phyloP scores from a whole-genome alignment of 768 basidiomycete genomes.

The Lanmaoa pseudosensibilis region DNA sequence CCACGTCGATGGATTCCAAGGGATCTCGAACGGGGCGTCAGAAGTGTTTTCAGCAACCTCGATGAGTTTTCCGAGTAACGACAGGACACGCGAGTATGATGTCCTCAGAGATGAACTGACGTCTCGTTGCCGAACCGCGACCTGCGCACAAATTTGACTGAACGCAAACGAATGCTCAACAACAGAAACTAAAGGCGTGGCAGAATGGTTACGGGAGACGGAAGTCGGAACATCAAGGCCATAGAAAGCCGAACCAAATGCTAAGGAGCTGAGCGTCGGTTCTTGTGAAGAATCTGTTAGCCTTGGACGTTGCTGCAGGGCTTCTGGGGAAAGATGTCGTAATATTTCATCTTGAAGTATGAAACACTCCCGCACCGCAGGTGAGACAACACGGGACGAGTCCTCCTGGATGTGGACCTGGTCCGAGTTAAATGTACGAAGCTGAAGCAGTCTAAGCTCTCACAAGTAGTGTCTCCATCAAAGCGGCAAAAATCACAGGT shows the following conservation, averaged over 20 bases:
- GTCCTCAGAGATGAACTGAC: slow-evolving; percentile 42
- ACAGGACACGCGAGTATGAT: slow-evolving; percentile 51
- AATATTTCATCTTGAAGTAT: slow-evolving; percentile 55
- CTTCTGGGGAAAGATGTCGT: slow-evolving; percentile 48
- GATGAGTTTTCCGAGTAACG: slow-evolving; percentile 51
- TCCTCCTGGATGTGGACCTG: slow-evolving; percentile 42
- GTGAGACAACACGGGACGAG: slow-evolving; percentile 34
- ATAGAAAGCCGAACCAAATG: slow-evolving; percentile 66
- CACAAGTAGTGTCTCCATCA: slow-evolving; percentile 67
- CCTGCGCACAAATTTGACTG: slow-evolving; percentile 44
- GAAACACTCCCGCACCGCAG: slow-evolving; percentile 42
- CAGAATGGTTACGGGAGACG: slow-evolving; percentile 25
- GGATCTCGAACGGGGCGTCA: slow-evolving; percentile 36
- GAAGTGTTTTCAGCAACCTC: slow-evolving; percentile 38
- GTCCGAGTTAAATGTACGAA: slow-evolving; percentile 3
- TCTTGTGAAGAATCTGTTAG: slow-evolving; percentile 39
- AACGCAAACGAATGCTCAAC: slow-evolving; percentile 56
- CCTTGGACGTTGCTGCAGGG: slow-evolving; percentile 52
- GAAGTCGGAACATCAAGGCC: slow-evolving; percentile 38
- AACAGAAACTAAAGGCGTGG: slow-evolving; percentile 54
- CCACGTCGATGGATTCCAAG: slow-evolving; percentile 72
- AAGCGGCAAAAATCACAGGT: slow-evolving; percentile 71
- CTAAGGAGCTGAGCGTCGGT: slow-evolving; percentile 42
- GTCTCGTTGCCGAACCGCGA: slow-evolving; percentile 33
- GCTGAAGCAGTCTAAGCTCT: slow-evolving; percentile 13